A percentile compares a stretch with the other conserved stretches of the same genome.
These are phyloP conservation scores for Biscutella laevigata DNA, from an alignment of 441 rosid species.

Conservation along the genomic window DNA sequence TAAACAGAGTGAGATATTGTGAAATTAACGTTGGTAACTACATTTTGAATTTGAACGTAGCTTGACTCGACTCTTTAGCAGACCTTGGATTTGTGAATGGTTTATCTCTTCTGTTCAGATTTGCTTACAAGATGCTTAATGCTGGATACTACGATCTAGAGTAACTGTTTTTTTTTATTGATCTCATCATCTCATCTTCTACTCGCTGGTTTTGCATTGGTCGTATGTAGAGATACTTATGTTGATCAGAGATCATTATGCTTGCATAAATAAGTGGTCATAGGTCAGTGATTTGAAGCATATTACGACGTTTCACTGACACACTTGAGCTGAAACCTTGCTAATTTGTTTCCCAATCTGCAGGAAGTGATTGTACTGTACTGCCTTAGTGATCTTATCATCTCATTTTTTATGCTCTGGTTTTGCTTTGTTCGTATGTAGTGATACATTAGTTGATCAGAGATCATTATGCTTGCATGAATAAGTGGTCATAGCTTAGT, in stretches of 20 bases:
- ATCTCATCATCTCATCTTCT: not conserved
- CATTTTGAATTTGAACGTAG: not conserved
- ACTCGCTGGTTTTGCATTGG: too few relatives aligned
- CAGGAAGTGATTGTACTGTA: slow-evolving; percentile 30
- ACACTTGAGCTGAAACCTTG: not conserved
- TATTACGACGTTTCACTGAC: not conserved
- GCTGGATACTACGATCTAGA: not conserved
- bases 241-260: too few relatives aligned
- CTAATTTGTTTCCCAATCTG: not conserved
- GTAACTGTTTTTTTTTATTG: not conserved
- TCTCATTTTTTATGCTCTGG: not conserved
- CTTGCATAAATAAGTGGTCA: too few relatives aligned
- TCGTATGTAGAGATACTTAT: too few relatives aligned
- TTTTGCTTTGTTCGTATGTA: too few relatives aligned
- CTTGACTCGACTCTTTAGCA: not conserved
- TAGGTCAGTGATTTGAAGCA: too few relatives aligned
- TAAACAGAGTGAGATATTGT: not conserved
- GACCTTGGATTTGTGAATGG: not conserved
- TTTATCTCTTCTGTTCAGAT: not conserved
- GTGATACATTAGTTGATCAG: too few relatives aligned
- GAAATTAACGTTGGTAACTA: not conserved
- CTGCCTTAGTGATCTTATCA: not conserved
- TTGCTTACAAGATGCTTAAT: not conserved
- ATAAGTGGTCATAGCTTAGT: too few relatives aligned
- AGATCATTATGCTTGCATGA: too few relatives aligned